Evolutionary conservation across 2,329 filamentous ascomycete genomes (phyloP), one percentile per base, ranked within the genome.

Genomic region (Aspergillus hiratsukae): DNA sequence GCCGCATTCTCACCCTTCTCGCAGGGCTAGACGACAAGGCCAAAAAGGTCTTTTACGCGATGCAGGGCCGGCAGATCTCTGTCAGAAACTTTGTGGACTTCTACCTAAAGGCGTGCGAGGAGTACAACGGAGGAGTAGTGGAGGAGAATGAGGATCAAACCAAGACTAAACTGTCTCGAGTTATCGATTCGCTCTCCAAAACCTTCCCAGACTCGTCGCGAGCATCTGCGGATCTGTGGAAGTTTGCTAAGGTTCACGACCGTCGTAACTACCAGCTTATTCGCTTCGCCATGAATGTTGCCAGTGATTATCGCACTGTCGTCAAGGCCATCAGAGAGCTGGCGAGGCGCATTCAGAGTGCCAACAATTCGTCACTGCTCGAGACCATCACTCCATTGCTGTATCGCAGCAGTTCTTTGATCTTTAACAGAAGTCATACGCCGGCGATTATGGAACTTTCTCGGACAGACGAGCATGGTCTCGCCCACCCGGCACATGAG

Each of bases 341-440:
- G 40, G 84, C 87, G 46, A 94, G 91, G 75, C 87, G 91, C 56
- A 81, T 95, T 37, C 88, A 92, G 64, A 82, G 84, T 53, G 84
- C 84, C 23, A 75, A 67, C 79, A 87, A 48, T 81, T 82, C 53
- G 74, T 83, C 60, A 28, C 80, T 94, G 49, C 76, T 95, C 3
- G 90, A 96, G 37, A 95, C 91, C 0, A 72, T 99, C 27, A 83
- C 87, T 5, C 89, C 91, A 4, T 80, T 99, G 17, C 78, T 97
- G 4, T 96, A 96, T 70, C 86, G 91, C 46, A 87, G 87, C 54
- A 88, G 90, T 35, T 87, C 90, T 56, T 81, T 99, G 61, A 83
- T 96, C 62, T 97, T 95, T 77, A 99, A 97, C 76, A 87, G 90
- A 68, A 97, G 93, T 70, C 92, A 99, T 70, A 86, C 99, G 19